Base-by-base conservation (phyloP, 306 rosid genomes). In the Citrullus colocynthis region DNA sequence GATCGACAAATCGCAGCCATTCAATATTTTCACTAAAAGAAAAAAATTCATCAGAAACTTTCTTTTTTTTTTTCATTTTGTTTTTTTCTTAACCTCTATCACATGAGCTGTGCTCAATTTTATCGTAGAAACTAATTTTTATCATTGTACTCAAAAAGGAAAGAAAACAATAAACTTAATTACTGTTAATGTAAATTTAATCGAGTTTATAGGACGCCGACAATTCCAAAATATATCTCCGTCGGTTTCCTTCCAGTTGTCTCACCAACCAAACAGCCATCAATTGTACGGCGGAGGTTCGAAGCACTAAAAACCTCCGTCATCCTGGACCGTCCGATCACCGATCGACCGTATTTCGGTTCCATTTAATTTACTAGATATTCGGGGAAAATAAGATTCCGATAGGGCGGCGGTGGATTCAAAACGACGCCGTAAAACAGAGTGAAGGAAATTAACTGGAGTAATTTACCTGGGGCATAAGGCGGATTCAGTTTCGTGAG, bases 401-500 rank as follows among this genome's bases (percentile, higher is more conserved):
- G 48, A 6, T 28, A 30, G 39, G 66, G 66, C 66, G 18, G 64
- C 20, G 41, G 42, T 6, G 41, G 69, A 62, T 62, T 30, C 34
- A 24, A 62, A 34, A 63, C 45, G 21, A 61, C 67, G n/a, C 4
- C 41, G 67, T 30, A 61, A 45, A 18, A 14, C 3, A 36, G 62
- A 30, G 42, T 48, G 6, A 2, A n/a, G 30, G 61, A 57, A 57
- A 36, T 32, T 1, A n/a, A 57, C 51, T 82, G 8, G n/a, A 52
- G 57, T 52, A 52, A 55, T 55, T 55, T 89, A 94, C 98, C 98
- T 90, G n/a, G 98, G 98, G 13, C 39, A 86, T 49, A 87, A 79
- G 8, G 84, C 64, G 4, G 98, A 88, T 79, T 95, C 93, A 48
- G 85, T 89, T 78, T 85, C 86, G 86, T 95, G 98, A 55, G 88